A percentile compares a stretch with the other conserved stretches of the same genome.
Conservation (phyloP, 73 alveolate genomes). For the Tetrahymena malaccensis region DNA sequence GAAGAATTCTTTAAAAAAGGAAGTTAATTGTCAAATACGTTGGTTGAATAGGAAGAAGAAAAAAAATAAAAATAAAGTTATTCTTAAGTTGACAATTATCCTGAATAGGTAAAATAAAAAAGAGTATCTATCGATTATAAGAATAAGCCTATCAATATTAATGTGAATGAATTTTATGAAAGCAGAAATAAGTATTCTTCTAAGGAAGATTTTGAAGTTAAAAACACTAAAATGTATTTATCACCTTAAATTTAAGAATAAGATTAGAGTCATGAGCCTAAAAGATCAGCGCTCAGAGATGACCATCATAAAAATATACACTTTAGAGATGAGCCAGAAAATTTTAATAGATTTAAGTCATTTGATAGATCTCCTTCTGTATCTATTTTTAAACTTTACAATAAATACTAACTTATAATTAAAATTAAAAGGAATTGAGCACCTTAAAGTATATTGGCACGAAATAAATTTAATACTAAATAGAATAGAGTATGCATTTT, state of each 20-base stretch:
- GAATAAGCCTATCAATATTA: background rate
- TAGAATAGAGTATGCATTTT: background rate
- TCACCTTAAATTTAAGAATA: background rate
- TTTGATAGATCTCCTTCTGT: background rate
- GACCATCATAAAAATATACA: background rate
- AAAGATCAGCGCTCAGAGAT: background rate
- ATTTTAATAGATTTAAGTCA: background rate
- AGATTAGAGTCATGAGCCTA: background rate
- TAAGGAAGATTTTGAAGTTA: background rate
- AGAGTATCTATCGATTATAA: background rate
- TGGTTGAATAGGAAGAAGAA: background rate
- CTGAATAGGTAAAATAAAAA: background rate
- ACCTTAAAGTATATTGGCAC: background rate
- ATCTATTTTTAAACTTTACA: too few relatives aligned
- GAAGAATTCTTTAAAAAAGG: background rate
- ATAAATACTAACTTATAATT: too few relatives aligned
- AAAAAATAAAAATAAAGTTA: background rate
- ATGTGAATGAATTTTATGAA: background rate
- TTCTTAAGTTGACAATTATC: background rate
- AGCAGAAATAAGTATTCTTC: background rate
- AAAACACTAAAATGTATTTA: background rate
- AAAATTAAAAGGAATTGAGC: background rate
- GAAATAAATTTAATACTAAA: background rate
- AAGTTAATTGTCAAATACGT: background rate
- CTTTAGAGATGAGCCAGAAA: background rate